These are phyloP conservation scores for Debaryomyces tyrocola DNA, from an alignment of 805 yeast genomes.

Conservation along the genomic window DNA sequence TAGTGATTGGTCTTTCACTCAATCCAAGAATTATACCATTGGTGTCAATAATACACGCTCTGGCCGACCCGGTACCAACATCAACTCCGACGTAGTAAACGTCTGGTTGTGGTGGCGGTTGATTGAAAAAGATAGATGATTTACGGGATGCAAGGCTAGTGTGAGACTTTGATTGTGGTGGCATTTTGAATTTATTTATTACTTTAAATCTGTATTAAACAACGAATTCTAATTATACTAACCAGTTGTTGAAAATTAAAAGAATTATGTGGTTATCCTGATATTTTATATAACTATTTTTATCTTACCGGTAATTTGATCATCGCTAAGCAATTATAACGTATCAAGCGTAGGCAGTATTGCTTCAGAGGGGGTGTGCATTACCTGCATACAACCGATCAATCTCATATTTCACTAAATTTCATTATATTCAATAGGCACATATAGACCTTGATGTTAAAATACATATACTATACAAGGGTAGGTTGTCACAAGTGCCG, in stretches of 20 bases:
- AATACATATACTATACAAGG: background rate
- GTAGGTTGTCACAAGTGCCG: background rate
- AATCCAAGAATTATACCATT: slow-evolving; percentile 78
- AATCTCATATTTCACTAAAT: too few relatives aligned
- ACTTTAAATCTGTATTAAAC: too few relatives aligned
- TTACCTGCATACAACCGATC: too few relatives aligned
- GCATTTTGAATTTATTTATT: background rate
- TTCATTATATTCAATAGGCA: too few relatives aligned
- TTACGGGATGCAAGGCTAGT: slow-evolving; percentile 40
- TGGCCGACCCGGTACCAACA: slow-evolving; percentile 97
- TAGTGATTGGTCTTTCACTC: slow-evolving; percentile 73
- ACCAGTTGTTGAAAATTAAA: background rate
- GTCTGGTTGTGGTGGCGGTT: slow-evolving; percentile 44
- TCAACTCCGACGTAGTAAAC: slow-evolving; percentile 78
- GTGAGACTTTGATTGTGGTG: slow-evolving; percentile 29
- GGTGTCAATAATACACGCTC: slow-evolving; percentile 88
- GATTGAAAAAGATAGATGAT: slow-evolving; percentile 37
- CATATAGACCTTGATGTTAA: background rate
- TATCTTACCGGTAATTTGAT: background rate
- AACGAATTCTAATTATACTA: background rate
- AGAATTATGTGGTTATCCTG: background rate
- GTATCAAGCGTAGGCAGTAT: too few relatives aligned
- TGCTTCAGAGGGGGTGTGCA: too few relatives aligned
- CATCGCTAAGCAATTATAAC: slow-evolving; percentile 1
- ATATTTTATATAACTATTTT: background rate